Evolutionary conservation across 2,329 filamentous ascomycete genomes (phyloP).

Genomic region (Juglanconis sp.): DNA sequence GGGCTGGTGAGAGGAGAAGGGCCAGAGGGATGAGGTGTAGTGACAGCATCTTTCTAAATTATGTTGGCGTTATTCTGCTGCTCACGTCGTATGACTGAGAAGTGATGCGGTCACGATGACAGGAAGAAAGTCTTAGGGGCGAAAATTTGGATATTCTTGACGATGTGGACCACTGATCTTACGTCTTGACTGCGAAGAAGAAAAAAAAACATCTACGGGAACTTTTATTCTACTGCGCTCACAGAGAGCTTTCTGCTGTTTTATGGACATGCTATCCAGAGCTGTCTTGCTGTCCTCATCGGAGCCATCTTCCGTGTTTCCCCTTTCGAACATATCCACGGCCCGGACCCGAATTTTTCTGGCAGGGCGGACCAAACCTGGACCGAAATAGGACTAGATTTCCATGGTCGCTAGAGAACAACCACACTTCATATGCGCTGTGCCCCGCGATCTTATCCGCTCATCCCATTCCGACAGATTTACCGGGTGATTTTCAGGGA

Average conservation of each 20-base stretch:
- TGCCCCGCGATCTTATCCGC: too few species aligned
- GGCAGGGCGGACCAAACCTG: not conserved
- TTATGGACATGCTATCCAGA: slow-evolving; percentile 2
- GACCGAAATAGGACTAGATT: too few species aligned
- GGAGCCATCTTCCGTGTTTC: slow-evolving; percentile 28
- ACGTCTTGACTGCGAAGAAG: too few species aligned
- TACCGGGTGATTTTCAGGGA: too few species aligned
- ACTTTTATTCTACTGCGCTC: too few species aligned
- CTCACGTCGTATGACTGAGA: too few species aligned
- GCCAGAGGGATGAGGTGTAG: slow-evolving; percentile 17
- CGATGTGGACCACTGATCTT: too few species aligned
- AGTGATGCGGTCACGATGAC: not conserved
- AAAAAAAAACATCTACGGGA: too few species aligned
- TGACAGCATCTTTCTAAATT: slow-evolving; percentile 1
- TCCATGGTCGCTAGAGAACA: too few species aligned
- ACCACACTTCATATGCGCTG: not conserved
- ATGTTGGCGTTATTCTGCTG: too few species aligned
- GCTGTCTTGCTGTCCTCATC: slow-evolving; percentile 30
- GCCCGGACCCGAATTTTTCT: not conserved
- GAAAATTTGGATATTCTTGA: too few species aligned
- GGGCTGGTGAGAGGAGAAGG: slow-evolving; percentile 23
- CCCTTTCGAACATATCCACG: slow-evolving; percentile 17
- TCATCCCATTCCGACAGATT: too few species aligned
- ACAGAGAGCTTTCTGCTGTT: not conserved
- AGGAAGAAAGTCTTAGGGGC: not conserved